These are phyloP conservation scores for Aspergillus campestris DNA, from an alignment of 495 filamentous ascomycete genomes.

Conservation along the genomic window DNA sequence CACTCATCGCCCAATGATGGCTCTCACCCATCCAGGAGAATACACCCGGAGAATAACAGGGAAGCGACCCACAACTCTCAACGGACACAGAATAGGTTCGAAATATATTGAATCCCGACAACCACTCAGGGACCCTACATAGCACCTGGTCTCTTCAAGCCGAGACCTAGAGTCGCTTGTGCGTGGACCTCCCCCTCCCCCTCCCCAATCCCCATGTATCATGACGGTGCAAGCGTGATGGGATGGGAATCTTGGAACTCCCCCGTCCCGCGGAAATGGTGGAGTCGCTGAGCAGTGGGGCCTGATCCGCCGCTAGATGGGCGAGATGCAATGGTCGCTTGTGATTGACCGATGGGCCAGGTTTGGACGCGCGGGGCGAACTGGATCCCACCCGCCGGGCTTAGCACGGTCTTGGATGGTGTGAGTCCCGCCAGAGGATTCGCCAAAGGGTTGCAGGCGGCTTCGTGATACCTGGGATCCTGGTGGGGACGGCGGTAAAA, in stretches of 20 bases:
- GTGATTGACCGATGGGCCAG: conserved; percentile 13
- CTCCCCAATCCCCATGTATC: neutral
- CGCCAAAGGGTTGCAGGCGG: conserved; percentile 4
- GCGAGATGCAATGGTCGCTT: conserved; percentile 2
- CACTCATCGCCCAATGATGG: conserved; percentile 3
- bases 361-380: conserved; percentile 10
- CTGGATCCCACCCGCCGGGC: conserved; percentile 6
- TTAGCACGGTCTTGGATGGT: conserved; percentile 5
- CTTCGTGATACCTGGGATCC: conserved; percentile 5
- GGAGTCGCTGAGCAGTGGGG: conserved; percentile 18
- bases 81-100: neutral
- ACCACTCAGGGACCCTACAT: no score
- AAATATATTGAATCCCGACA: no score
- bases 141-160: no score
- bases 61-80: neutral
- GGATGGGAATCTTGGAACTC: neutral
- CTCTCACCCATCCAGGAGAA: no score
- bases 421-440: conserved; percentile 4
- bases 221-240: neutral
- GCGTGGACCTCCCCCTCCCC: neutral
- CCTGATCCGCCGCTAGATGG: conserved; percentile 19
- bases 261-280: neutral
- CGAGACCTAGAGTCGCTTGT: no score
- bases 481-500: conserved; percentile 13
- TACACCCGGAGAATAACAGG: no score